Base-by-base conservation (phyloP, 2,329 filamentous ascomycete species). In the Epichloe baconii region DNA sequence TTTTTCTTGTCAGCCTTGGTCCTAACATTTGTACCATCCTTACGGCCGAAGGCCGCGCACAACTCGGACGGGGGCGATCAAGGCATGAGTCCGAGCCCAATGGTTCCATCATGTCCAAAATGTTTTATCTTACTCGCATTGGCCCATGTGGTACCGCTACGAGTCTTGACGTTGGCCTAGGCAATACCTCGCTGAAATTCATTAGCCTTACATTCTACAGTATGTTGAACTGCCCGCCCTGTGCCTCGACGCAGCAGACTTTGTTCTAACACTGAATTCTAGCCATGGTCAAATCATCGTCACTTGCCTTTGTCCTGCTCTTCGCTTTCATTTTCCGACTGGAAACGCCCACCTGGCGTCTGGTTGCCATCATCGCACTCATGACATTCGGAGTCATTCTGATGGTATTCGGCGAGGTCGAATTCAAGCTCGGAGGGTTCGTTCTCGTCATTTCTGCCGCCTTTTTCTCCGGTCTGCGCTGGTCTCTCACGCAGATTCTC, bases 401-500 rank as follows among this genome's bases (percentile, higher is more conserved):
- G 82, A 98, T 98, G 93, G 93, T 97, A 0, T 88, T 89, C 5
- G 93, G 91, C 54, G 93, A 98, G 69, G 83, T 94, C 38, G 83
- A 88, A 47, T 98, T 98, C 69, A 82, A 89, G 59, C 75, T 85
- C 0, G 76, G 88, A 34, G 93, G 93, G 42, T 98, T 98, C 67
- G 69, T 88, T 45, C 83, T 98, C 56, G 86, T 97, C 69, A 97
- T 98, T 67, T 83, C 85, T 0, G 90, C 93, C 12, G 88, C 89
- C 49, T 93, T 95, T 70, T 95, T 95, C 65, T 95, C 89, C 2
- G 93, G 93, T 50, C 95, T 98, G 71, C 85, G 93, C 60, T 98
- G 93, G 93, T 88, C 82, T n/a, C 73, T 98, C n/a, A 97, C 93
- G 0, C 93, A 98, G 65, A 95, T 98, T 54, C 80, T 98, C 4